A percentile compares a stretch with the other conserved stretches of the same genome.
These are phyloP conservation scores for sunflower (Helianthus annuus) DNA, from an alignment of 129 eudicot species.

Conservation along the genomic window HanXRQr2.0-SUNRISE NC_035433.2:140811845-140812344, in stretches of 20 bases:
- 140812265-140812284: constrained; percentile 14
- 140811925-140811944: not conserved
- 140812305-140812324: not conserved
- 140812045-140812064: constrained; percentile 72
- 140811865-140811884: constrained; percentile 87
- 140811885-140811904: constrained; percentile 82
- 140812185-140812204: constrained; percentile 18
- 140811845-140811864: constrained; percentile 61
- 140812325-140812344: not conserved
- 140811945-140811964: not conserved
- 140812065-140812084: constrained; percentile 49
- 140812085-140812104: constrained; percentile 8
- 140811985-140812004: not conserved
- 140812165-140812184: constrained; percentile 26
- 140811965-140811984: not conserved
- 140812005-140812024: constrained; percentile 52
- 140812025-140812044: constrained; percentile 52
- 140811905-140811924: constrained; percentile 49
- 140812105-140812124: not conserved
- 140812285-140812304: constrained; percentile 5
- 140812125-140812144: constrained; percentile 15
- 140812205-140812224: constrained; percentile 25
- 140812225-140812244: constrained; percentile 22
- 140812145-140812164: constrained; percentile 27
- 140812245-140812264: constrained; percentile 18